These are phyloP conservation scores for Botrytis squamosa DNA, from an alignment of 2,329 filamentous ascomycete genomes.

Conservation along the genomic window DNA sequence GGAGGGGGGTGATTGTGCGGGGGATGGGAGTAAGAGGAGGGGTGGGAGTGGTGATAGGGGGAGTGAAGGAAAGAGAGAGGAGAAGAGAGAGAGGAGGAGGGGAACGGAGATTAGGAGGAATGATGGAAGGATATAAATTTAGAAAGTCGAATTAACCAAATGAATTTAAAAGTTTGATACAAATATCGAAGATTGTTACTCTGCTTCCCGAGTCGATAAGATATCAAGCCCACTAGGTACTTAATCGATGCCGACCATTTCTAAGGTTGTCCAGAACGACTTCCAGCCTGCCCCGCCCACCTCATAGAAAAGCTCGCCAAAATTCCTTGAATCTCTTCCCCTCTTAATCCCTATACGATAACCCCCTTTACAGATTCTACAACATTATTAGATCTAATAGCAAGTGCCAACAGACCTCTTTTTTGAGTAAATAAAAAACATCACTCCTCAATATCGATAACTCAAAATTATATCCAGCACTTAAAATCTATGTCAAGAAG, in stretches of 20 bases:
- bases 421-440: no score
- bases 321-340: rapidly evolving
- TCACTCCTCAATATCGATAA: rapidly evolving
- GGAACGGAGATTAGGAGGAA: background rate
- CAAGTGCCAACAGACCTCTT: no score
- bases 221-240: no score
- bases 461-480: no score
- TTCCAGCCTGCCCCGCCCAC: background rate
- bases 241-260: background rate
- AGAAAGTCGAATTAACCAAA: background rate
- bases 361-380: background rate
- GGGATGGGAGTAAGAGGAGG: background rate
- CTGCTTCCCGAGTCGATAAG: no score
- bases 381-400: no score
- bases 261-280: background rate
- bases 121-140: background rate
- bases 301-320: background rate
- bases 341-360: background rate
- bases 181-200: background rate
- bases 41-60: background rate
- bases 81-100: background rate
- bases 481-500: no score
- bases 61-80: background rate
- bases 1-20: no score
- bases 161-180: background rate